Percentiles rank a stretch among this genome's conserved stretches.
Conservation (phyloP, 345 rosid species). For the Citrus unshiu region DNA sequence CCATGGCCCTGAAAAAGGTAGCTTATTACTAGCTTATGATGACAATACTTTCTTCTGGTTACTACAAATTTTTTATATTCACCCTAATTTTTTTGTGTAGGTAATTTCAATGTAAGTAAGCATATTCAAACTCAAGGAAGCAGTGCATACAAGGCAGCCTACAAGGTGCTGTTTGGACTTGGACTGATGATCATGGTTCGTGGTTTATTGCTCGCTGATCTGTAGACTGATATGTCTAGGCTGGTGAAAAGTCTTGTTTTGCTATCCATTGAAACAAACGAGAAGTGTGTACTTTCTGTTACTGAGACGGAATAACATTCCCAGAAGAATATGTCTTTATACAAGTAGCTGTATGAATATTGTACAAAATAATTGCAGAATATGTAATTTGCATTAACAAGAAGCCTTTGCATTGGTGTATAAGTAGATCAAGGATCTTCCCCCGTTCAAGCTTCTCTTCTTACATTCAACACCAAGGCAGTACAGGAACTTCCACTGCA, state of each 20-base stretch:
- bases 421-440: neutral
- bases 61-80: neutral
- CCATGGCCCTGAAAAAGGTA: slow-evolving; percentile 71
- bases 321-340: neutral
- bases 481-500: neutral
- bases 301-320: neutral
- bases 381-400: neutral
- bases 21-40: neutral
- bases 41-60: neutral
- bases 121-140: slow-evolving; percentile 50
- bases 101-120: slow-evolving; percentile 62
- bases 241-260: neutral
- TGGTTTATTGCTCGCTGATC: slow-evolving; percentile 20
- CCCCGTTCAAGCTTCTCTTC: neutral
- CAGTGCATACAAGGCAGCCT: slow-evolving; percentile 24
- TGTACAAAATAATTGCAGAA: neutral
- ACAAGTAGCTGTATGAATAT: neutral
- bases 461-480: neutral
- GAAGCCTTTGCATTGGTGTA: neutral
- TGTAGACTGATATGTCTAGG: neutral
- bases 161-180: slow-evolving; percentile 27
- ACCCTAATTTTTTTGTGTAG: slow-evolving; percentile 27
- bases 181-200: slow-evolving; percentile 30
- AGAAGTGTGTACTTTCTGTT: neutral
- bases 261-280: neutral